Percentiles rank a stretch among this genome's conserved stretches.
Evolutionary conservation across 2,329 filamentous ascomycete genomes (phyloP).

Genomic region (Emergomyces africanus): DNA sequence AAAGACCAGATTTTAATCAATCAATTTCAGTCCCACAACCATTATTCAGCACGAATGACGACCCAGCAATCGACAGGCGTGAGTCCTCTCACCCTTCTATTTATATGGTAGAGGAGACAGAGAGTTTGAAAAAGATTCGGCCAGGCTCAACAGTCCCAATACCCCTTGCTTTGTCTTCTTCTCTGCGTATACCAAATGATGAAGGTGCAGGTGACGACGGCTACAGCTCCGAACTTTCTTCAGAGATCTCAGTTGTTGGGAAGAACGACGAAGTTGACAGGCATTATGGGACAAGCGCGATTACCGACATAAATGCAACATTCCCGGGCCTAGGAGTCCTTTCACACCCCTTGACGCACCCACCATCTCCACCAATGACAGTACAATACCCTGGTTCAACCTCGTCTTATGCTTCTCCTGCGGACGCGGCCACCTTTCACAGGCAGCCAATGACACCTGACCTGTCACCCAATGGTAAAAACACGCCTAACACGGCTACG

Average conservation of each 20-base stretch:
- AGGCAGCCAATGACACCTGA: conserved; percentile 31
- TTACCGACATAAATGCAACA: conserved; percentile 21
- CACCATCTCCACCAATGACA: conserved; percentile 35
- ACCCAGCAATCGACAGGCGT: conserved; percentile 17
- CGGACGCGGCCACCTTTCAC: conserved; percentile 21
- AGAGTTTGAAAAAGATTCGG: conserved; percentile 38
- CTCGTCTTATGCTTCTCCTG: conserved; percentile 19
- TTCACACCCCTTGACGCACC: conserved; percentile 33
- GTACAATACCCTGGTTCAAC: conserved; percentile 27
- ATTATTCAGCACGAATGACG: conserved; percentile 18
- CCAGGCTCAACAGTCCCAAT: conserved; percentile 31
- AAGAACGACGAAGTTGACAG: conserved; percentile 21
- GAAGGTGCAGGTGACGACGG: conserved; percentile 37
- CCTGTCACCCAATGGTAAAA: conserved; percentile 21
- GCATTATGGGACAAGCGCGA: conserved; percentile 18
- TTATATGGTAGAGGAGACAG: conserved; percentile 39
- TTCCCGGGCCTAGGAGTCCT: conserved; percentile 31
- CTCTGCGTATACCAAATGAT: conserved; percentile 1
- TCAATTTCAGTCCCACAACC: conserved; percentile 13
- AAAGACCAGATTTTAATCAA: conserved; percentile 24
- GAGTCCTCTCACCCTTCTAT: conserved; percentile 37
- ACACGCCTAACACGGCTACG: conserved; percentile 8
- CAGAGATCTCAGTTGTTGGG: conserved; percentile 38
- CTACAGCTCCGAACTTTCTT: conserved; percentile 41
- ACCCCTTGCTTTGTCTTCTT: conserved; percentile 6